Conservation (phyloP, 2,329 filamentous ascomycete species). For the Pseudohalonectria lignicola region DNA sequence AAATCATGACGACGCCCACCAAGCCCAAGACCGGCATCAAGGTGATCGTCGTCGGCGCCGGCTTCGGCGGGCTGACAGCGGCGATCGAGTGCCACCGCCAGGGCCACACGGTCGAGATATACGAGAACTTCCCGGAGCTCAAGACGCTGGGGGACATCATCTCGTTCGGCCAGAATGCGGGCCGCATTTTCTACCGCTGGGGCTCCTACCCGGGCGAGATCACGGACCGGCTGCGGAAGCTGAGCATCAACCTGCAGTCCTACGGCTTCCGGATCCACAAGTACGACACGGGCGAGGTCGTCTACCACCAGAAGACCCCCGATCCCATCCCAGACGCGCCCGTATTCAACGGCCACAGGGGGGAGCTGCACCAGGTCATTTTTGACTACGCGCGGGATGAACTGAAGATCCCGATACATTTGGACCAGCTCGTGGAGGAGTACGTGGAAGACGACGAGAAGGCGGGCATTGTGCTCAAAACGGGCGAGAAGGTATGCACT, state of each 20-base stretch:
- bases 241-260: slow-evolving; percentile 38
- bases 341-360: slow-evolving; percentile 48
- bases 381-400: slow-evolving; percentile 45
- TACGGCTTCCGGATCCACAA: slow-evolving; percentile 54
- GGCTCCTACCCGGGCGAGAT: slow-evolving; percentile 8
- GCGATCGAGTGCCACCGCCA: slow-evolving; percentile 53
- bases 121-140: slow-evolving; percentile 45
- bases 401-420: slow-evolving; percentile 41
- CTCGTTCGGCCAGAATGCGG: slow-evolving; percentile 48
- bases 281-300: slow-evolving; percentile 46
- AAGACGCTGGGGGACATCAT: slow-evolving; percentile 53
- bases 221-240: slow-evolving; percentile 14
- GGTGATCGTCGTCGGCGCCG: slow-evolving; percentile 39
- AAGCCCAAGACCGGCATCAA: slow-evolving; percentile 34
- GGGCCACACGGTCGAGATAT: slow-evolving; percentile 46
- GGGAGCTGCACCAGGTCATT: slow-evolving; percentile 47
- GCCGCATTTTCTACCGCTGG: slow-evolving; percentile 52
- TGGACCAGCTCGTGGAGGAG: slow-evolving; percentile 36
- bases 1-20: background rate
- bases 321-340: slow-evolving; percentile 32
- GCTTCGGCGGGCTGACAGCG: slow-evolving; percentile 50
- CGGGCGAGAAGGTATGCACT: slow-evolving; percentile 3
- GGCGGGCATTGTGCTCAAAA: slow-evolving; percentile 23
- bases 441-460: slow-evolving; percentile 42
- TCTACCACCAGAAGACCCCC: slow-evolving; percentile 42